Evolutionary conservation across 2,329 filamentous ascomycete genomes (phyloP).

Genomic region (Hymenoscyphus occultus): DNA sequence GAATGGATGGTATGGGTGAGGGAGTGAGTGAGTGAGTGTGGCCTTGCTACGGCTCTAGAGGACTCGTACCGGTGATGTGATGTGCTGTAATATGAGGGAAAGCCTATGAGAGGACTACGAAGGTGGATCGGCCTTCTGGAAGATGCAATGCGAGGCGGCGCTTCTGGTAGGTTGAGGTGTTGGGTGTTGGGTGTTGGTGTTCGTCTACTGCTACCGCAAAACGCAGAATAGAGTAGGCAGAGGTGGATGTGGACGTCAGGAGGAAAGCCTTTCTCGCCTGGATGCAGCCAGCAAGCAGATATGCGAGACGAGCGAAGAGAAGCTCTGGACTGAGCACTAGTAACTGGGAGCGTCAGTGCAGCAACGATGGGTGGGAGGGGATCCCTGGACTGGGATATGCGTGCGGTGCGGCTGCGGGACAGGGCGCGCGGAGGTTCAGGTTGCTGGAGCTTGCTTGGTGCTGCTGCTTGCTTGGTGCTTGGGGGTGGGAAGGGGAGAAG

Average conservation of each 20-base stretch:
- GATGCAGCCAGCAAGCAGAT: constrained; percentile 22
- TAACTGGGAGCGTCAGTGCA: background rate
- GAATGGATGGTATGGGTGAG: background rate
- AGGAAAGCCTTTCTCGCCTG: constrained; percentile 2
- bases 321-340: background rate
- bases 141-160: constrained; percentile 18
- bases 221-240: background rate
- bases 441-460: background rate
- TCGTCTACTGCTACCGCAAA: background rate
- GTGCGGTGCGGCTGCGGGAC: constrained; percentile 1
- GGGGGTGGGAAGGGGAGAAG: too few species aligned
- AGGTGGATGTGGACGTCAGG: constrained; percentile 4
- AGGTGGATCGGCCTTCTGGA: constrained; percentile 15
- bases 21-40: background rate
- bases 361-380: background rate
- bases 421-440: background rate
- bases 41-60: background rate
- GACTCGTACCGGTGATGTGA: background rate
- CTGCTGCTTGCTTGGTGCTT: too few species aligned
- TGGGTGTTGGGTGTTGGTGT: constrained; percentile 4
- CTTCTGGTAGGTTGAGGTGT: background rate
- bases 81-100: constrained; percentile 9
- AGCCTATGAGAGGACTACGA: constrained; percentile 8
- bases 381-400: background rate
- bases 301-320: constrained; percentile 7